A percentile compares a stretch with the other conserved stretches of the same genome.
Evolutionary conservation across 768 basidiomycete species (phyloP).

Genomic region (Tremella mesenterica): DNA sequence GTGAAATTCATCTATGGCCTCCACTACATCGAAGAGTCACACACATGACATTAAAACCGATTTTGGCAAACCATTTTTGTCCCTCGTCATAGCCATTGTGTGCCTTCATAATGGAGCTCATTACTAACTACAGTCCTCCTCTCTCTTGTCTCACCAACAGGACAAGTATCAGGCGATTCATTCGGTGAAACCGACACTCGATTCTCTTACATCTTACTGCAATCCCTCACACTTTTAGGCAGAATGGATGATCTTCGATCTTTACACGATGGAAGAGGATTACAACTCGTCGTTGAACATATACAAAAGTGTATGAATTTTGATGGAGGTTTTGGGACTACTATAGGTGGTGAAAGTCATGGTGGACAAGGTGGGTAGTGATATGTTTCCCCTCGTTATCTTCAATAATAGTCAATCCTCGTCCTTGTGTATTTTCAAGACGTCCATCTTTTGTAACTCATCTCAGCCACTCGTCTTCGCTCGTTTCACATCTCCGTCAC

Average conservation of each 20-base stretch:
- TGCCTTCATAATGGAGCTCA: no score
- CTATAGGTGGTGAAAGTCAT: slow-evolving; percentile 83
- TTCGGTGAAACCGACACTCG: slow-evolving; percentile 92
- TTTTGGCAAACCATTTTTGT: no score
- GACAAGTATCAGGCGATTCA: slow-evolving; percentile 77
- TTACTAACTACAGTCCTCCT: slow-evolving; percentile 84
- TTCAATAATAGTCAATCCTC: background rate
- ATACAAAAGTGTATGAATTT: slow-evolving; percentile 76
- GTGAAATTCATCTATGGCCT: no score
- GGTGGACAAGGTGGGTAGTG: slow-evolving; percentile 66
- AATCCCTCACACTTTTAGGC: slow-evolving; percentile 70
- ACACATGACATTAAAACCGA: no score
- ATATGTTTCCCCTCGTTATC: background rate
- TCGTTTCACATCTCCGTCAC: no score
- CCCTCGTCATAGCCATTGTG: no score
- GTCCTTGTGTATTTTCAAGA: background rate
- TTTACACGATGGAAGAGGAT: slow-evolving; percentile 11
- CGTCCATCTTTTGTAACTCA: no score
- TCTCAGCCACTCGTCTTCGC: background rate
- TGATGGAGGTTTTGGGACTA: slow-evolving; percentile 86
- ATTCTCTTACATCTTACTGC: slow-evolving; percentile 80
- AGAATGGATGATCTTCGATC: slow-evolving; percentile 59
- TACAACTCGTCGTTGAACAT: slow-evolving; percentile 51
- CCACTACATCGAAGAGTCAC: no score
- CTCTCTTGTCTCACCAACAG: slow-evolving; percentile 66